Base-by-base conservation (phyloP, 495 filamentous ascomycete genomes). In the Clohesyomyces aquaticus region DNA sequence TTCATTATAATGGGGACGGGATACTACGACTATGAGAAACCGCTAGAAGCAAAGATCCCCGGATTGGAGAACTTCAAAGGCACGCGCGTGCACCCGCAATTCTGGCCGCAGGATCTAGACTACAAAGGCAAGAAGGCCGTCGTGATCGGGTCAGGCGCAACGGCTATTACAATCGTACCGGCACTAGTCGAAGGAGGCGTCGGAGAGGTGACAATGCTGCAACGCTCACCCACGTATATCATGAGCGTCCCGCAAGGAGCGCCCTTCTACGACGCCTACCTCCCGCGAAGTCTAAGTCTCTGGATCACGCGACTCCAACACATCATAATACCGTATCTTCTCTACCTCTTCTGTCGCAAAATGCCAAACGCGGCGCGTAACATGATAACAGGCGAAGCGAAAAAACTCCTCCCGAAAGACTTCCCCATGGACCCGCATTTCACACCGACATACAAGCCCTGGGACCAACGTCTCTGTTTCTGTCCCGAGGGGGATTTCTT, bases 401-500 rank as follows among this genome's bases (percentile, higher is more conserved):
- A 74, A 28, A 55, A 68, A 18, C 77, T 83, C 32, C 80, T 93
- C 1, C 87, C 87, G 3, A 55, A 68, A 2, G 76, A 76, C 45
- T 76, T 88, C 42, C 77, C 82, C 12, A 61, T 80, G 35, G 83
- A 88, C 38, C 84, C 84, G 1, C 85, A 91, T 69, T 94, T 93
- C 78, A 81, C 81, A 25, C 90, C 90, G 0, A 63, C 67, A 14
- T 94, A 94, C 68, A 80, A 82, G 49, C 87, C 87, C 4, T 91
- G 87, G 80, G 81, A 91, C 22, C 89, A 94, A 71, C 84, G 90
- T 0, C 73, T 93, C 0, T 91, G 89, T 65, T 73, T 89, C 43
- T 83, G 81, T 19, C 89, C 89, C 0, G 83, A 88, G 65, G 87
- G 81, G 0, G 89, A 93, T 73, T 91, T 91, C 74, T 93, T 84